phyloP scores from a whole-genome alignment of 768 basidiomycete genomes.

The Tephrocybe rancida region DNA sequence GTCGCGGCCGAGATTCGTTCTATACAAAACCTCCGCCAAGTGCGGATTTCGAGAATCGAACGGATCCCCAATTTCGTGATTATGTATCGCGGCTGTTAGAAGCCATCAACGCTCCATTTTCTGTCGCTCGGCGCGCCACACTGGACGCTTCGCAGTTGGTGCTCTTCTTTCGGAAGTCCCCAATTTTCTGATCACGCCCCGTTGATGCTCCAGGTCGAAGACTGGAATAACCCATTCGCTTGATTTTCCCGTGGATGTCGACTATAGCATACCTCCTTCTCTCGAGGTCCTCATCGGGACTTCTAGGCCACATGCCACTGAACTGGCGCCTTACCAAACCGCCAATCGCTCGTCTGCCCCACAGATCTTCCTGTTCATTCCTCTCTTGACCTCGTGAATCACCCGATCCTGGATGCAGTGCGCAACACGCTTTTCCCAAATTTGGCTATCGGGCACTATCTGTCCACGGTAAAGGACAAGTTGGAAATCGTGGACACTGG shows the following conservation, averaged over 20 bases:
- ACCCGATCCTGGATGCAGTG: constrained; percentile 80
- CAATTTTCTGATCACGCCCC: constrained; percentile 15
- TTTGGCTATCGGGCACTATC: constrained; percentile 67
- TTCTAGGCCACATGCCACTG: constrained; percentile 67
- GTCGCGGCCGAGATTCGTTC: constrained; percentile 22
- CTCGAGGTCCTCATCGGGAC: constrained; percentile 78
- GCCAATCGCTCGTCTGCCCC: constrained; percentile 74
- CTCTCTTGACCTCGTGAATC: constrained; percentile 79
- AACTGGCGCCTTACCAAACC: constrained; percentile 55
- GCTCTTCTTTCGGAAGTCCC: constrained; percentile 79
- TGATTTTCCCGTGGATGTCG: constrained; percentile 80
- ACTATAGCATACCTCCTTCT: constrained; percentile 73
- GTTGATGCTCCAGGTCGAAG: constrained; percentile 36
- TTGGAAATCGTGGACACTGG: constrained; percentile 70
- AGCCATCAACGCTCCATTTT: constrained; percentile 64
- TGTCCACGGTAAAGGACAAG: constrained; percentile 67
- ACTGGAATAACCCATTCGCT: constrained; percentile 79
- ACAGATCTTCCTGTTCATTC: constrained; percentile 71
- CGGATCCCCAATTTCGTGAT: constrained; percentile 51
- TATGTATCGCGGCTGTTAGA: constrained; percentile 57
- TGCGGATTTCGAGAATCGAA: constrained; percentile 73
- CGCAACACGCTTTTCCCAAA: constrained; percentile 73
- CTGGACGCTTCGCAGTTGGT: constrained; percentile 68
- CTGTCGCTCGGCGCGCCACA: constrained; percentile 68
- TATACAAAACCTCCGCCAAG: constrained; percentile 34